Conservation (phyloP, 2,329 filamentous ascomycete genomes). For the Pseudogymnoascus sp. region DNA sequence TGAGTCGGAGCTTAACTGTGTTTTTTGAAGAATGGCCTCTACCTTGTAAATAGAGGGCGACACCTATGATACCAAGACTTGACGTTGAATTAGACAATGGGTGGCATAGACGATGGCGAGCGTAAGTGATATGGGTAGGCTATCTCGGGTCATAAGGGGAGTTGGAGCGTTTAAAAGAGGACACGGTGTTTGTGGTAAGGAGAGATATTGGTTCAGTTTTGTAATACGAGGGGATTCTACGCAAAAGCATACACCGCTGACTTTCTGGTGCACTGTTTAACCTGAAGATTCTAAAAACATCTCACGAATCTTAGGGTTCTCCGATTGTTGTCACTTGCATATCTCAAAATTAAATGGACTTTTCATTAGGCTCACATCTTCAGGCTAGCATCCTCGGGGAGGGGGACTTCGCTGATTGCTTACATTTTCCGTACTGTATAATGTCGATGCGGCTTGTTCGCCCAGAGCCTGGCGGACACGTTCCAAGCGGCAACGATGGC, state of each 20-base stretch:
- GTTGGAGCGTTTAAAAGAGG: neutral
- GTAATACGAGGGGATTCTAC: too few species aligned
- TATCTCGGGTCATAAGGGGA: neutral
- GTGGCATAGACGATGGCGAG: neutral
- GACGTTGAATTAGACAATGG: neutral
- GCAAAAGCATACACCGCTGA: too few species aligned
- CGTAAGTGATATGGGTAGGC: neutral
- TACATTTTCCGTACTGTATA: too few species aligned
- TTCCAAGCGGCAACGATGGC: too few species aligned
- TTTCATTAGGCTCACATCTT: neutral
- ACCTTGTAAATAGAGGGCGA: neutral
- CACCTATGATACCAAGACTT: neutral
- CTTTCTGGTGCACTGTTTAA: neutral
- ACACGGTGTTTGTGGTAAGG: neutral
- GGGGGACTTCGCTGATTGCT: neutral
- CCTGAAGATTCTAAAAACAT: neutral
- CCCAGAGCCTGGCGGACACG: too few species aligned
- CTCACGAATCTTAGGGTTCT: neutral
- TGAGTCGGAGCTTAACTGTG: neutral
- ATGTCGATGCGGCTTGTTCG: too few species aligned
- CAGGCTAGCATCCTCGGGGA: neutral
- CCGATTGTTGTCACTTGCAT: neutral
- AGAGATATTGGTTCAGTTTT: neutral
- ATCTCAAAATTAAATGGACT: neutral
- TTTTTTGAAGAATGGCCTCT: slow-evolving; percentile 4